Base-by-base conservation (phyloP, 805 yeast species). In the Hyphopichia homilentoma region DNA sequence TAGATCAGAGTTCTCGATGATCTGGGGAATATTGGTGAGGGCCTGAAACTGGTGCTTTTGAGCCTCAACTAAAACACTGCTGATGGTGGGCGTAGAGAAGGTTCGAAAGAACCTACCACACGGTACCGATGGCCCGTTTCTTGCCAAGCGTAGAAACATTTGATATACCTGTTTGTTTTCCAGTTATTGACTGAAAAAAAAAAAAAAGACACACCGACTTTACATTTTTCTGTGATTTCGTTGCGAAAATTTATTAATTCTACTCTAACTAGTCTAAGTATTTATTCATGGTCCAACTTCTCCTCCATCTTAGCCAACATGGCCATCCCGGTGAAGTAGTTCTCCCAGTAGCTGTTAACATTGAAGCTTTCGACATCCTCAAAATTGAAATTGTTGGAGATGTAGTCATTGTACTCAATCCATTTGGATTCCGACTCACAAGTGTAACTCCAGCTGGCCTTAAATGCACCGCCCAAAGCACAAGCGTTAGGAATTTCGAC, bases 391-490 rank as follows among this genome's bases (percentile, higher is more conserved):
- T 58, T 47, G 11, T 44, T 39, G 18, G 47, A 48, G 30, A 70
- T 35, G 50, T 59, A 51, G 46, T 61, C 45, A 69, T 59, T 59
- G 51, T 65, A 81, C 65, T 35, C 64, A 47, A 56, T 60, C 71
- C 59, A 70, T 11, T 49, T 36, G 7, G 45, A 45, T 13, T 47
- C 41, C 16, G 35, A 21, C 39, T 64, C 70, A 35, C 59, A 59
- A 33, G 50, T 41, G 36, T 54, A 58, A 23, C 85, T 74, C 94
- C 94, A 87, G 29, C 80, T 65, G 1, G 95, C 90, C 52, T 84
- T 83, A 59, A 73, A 84, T 25, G 94, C 90, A 4, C 96, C 95
- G 16, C 96, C 96, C 21, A 85, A 57, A 0, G 96, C 96, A 68
- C 96, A 88, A 1, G 96, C 93, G 58, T 88, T 88, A 6, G 90